Base-by-base conservation (phyloP, 495 filamentous ascomycete genomes). In the Opeltia flavorubescens region DNA sequence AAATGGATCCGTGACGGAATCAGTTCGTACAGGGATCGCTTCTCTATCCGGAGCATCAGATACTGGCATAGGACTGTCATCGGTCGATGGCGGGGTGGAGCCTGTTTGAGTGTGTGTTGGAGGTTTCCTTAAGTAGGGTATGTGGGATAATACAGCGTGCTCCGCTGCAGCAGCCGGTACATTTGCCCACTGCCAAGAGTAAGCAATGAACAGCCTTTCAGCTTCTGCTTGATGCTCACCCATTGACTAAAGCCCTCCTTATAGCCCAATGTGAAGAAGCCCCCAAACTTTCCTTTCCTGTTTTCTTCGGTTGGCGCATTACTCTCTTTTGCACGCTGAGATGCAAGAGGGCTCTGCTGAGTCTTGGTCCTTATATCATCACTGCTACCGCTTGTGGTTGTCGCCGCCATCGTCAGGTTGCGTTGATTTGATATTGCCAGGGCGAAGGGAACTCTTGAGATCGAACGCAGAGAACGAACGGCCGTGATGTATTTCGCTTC, bases 171-270 rank as follows among this genome's bases (percentile, higher is more conserved):
- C 81, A 25, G 89, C 77, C 20, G 88, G 78, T 33, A 91, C 61
- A 54, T 76, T 78, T 21, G 83, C 74, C 91, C 89, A 96, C 87
- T 89, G 55, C 40, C 30, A 7, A 36, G n/a, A 18, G 0, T 27
- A 47, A 47, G 45, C 49, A 36, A 44, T 48, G 7, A 24, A 44
- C 36, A 49, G 28, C 20, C 7, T 9, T 31, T 55, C 29, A 55
- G 1, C 8, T 2, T 17, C 23, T 20, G 13, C 17, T 23, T 39
- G 12, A 33, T 39, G 42, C 35, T 68, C 80, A 88, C 86, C 89
- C 91, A 98, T 74, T 98, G 93, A 44, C 68, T 76, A 48, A 91
- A 84, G 11, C 83, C 89, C 43, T 94, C 89, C 55, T 87, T 87
- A 65, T 93, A 94, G 21, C 87, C 82, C 20, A 98, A 65, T 3